Evolutionary conservation across 306 rosid species (phyloP).

Genomic region (Begonia loranthoides): DNA sequence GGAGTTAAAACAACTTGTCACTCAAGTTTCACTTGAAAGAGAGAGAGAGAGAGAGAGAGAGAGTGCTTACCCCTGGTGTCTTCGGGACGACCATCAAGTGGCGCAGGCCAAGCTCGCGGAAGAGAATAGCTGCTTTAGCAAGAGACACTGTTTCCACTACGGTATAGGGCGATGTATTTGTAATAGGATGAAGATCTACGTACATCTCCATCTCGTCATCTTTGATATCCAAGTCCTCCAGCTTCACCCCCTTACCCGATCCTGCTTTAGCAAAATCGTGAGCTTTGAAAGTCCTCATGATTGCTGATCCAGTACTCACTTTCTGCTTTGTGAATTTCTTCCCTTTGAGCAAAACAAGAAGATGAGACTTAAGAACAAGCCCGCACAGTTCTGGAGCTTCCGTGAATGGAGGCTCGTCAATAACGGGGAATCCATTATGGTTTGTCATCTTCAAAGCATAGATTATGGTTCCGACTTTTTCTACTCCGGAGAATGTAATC

Average conservation of each 20-base stretch:
- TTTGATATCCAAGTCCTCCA: conserved; percentile 51
- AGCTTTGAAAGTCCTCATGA: conserved; percentile 26
- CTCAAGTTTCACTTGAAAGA: not conserved
- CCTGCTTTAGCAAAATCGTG: conserved; percentile 76
- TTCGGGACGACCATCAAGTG: conserved; percentile 60
- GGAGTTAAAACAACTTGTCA: no score
- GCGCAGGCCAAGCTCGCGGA: conserved; percentile 59
- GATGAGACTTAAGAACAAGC: conserved; percentile 70
- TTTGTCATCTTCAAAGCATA: conserved; percentile 29
- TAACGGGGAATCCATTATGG: conserved; percentile 89
- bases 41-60: conserved; percentile 20
- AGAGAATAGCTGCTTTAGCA: conserved; percentile 57
- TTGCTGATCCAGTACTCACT: conserved; percentile 12
- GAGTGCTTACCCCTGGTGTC: conserved; percentile 52
- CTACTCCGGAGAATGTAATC: conserved; percentile 47
- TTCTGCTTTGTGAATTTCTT: conserved; percentile 41
- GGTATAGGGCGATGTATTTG: conserved; percentile 49
- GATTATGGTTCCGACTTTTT: conserved; percentile 51
- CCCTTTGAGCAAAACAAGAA: conserved; percentile 65
- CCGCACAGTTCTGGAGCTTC: conserved; percentile 65
- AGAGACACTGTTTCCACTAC: conserved; percentile 65
- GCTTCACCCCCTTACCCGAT: conserved; percentile 63
- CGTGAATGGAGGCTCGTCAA: conserved; percentile 74
- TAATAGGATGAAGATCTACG: conserved; percentile 60
- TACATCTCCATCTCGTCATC: conserved; percentile 66